These are phyloP conservation scores for Dactylella cylindrospora DNA, from an alignment of 2,329 filamentous ascomycete genomes.

Conservation along the genomic window DNA sequence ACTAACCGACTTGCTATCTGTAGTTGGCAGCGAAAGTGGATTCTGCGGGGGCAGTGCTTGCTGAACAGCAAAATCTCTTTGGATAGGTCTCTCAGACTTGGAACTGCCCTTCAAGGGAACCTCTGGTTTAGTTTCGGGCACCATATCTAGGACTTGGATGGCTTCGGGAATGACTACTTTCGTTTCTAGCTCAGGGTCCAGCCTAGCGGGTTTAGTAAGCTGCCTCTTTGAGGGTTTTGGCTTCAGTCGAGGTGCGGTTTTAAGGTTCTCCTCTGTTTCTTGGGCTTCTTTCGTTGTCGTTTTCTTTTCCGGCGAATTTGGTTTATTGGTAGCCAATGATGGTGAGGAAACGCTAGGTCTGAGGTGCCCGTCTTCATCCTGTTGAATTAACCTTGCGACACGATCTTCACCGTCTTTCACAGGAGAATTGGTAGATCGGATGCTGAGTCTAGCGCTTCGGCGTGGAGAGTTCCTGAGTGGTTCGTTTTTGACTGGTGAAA, in stretches of 20 bases:
- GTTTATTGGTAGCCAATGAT: constrained; percentile 10
- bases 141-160: background rate
- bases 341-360: constrained; percentile 34
- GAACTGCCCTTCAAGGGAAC: constrained; percentile 24
- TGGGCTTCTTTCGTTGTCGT: no score
- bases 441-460: constrained; percentile 25
- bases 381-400: constrained; percentile 24
- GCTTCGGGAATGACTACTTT: constrained; percentile 2
- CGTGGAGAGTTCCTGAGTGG: constrained; percentile 28
- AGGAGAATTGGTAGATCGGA: constrained; percentile 31
- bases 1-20: constrained; percentile 30
- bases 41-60: background rate
- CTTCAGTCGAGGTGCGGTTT: constrained; percentile 10
- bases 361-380: constrained; percentile 37
- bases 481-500: constrained; percentile 39
- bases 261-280: no score
- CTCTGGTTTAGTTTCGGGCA: constrained; percentile 11
- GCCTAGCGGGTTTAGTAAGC: background rate
- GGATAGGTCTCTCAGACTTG: constrained; percentile 14
- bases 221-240: constrained; percentile 17
- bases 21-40: constrained; percentile 17
- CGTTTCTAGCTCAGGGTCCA: constrained; percentile 1
- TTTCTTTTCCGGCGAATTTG: constrained; percentile 14
- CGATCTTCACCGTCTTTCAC: constrained; percentile 14
- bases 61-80: constrained; percentile 23